Evolutionary conservation across 2,329 filamentous ascomycete species (phyloP).

Genomic region (Pseudocercospora fuligena): DNA sequence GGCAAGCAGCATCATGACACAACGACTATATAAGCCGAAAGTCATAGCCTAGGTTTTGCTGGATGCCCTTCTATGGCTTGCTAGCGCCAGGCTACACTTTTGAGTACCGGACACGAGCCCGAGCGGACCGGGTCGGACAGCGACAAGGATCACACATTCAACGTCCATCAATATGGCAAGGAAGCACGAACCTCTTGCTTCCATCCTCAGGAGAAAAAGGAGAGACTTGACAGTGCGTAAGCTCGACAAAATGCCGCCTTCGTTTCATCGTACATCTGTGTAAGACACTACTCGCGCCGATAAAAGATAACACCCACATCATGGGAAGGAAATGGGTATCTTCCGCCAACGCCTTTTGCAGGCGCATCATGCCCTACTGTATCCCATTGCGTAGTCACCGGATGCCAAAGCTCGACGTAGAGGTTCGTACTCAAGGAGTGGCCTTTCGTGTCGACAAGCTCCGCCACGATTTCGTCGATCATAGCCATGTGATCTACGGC

Average conservation of each 20-base stretch:
- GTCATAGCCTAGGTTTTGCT: neutral
- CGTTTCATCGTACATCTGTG: neutral
- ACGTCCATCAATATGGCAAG: neutral
- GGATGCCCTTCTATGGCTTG: neutral
- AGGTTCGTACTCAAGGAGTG: slow-evolving; percentile 2
- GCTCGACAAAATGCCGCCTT: neutral
- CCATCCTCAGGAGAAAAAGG: neutral
- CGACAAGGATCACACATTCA: neutral
- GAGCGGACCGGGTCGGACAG: neutral
- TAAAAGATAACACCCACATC: neutral
- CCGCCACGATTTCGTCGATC: slow-evolving; percentile 8
- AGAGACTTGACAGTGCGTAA: neutral
- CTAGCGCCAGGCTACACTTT: neutral
- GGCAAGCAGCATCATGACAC: neutral
- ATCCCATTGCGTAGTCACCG: slow-evolving; percentile 8
- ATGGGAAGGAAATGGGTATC: neutral
- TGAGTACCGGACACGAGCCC: neutral
- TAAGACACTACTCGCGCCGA: neutral
- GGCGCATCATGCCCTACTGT: neutral
- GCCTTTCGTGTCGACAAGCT: slow-evolving; percentile 4
- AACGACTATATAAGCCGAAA: neutral
- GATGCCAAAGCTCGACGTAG: neutral
- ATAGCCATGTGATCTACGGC: neutral
- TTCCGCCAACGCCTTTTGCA: neutral
- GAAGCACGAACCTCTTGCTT: neutral